These are phyloP conservation scores for Dryas octopetala DNA, from an alignment of 306 rosid genomes.

Conservation along the genomic window DNA sequence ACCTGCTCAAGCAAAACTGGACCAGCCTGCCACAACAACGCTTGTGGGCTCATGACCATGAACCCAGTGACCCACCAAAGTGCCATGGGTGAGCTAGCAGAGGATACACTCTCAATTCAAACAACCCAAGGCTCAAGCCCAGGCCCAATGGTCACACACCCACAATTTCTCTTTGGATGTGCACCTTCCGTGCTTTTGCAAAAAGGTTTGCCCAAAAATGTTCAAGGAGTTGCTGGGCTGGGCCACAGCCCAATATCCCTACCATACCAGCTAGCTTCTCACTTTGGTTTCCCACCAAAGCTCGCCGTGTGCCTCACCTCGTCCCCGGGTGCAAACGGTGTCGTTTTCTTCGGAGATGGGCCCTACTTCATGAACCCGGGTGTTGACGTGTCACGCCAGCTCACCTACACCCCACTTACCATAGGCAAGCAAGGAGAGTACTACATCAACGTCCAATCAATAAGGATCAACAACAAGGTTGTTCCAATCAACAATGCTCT, in stretches of 20 bases:
- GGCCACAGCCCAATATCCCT: constrained; percentile 48
- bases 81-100: constrained; percentile 44
- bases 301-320: constrained; percentile 51
- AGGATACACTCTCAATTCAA: constrained; percentile 40
- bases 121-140: constrained; percentile 23
- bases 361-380: constrained; percentile 10
- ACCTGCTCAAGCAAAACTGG: constrained; percentile 21
- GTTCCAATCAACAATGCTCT: constrained; percentile 23
- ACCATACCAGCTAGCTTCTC: constrained; percentile 43
- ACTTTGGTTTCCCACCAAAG: constrained; percentile 42
- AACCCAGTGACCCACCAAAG: constrained; percentile 50
- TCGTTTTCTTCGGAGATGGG: constrained; percentile 43
- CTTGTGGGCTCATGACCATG: constrained; percentile 35
- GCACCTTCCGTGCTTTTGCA: constrained; percentile 44
- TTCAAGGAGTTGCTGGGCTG: constrained; percentile 43
- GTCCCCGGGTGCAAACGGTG: constrained; percentile 17
- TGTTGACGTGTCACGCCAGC: constrained; percentile 25
- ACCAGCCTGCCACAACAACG: constrained; percentile 54
- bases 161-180: constrained; percentile 57
- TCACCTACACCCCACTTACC: constrained; percentile 40
- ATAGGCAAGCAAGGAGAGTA: constrained; percentile 46
- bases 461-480: constrained; percentile 35
- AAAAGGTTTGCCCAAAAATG: constrained; percentile 39
- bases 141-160: constrained; percentile 28
- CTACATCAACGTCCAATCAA: constrained; percentile 26